Conservation (phyloP, 2,329 filamentous ascomycete species). For the Hypoxylon sp. region DNA sequence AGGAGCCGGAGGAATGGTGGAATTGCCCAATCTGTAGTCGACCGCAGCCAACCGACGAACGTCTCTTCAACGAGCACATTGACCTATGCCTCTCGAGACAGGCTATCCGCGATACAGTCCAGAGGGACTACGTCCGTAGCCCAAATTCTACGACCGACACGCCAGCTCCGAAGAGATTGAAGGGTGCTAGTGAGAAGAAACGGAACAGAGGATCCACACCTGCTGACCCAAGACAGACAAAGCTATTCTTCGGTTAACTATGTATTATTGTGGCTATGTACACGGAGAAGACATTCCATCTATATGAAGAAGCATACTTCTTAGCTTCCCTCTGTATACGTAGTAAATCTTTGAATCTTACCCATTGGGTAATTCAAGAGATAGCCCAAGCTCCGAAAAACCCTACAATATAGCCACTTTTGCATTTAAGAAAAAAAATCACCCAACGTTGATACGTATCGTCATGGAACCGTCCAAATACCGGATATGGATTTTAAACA, state of each 20-base stretch:
- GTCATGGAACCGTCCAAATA: neutral
- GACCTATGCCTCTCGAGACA: constrained; percentile 90
- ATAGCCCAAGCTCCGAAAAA: neutral
- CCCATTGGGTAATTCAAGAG: neutral
- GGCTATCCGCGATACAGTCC: constrained; percentile 87
- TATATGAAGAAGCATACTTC: neutral
- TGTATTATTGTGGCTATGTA: neutral
- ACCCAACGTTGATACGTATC: neutral
- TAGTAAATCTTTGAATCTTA: neutral
- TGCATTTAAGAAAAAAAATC: too few relatives aligned
- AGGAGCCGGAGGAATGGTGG: constrained; percentile 73
- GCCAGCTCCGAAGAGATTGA: constrained; percentile 58
- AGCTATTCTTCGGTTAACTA: constrained; percentile 65
- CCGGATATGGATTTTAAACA: neutral
- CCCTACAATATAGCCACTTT: neutral
- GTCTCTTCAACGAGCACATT: constrained; percentile 89
- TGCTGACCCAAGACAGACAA: constrained; percentile 54
- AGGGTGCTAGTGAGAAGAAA: constrained; percentile 50
- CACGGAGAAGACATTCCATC: neutral
- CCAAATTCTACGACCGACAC: constrained; percentile 51
- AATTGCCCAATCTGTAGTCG: constrained; percentile 89
- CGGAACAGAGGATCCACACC: constrained; percentile 41
- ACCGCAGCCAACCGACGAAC: constrained; percentile 81
- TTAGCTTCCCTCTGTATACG: neutral
- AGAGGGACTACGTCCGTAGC: constrained; percentile 61